A percentile compares a stretch with the other conserved stretches of the same genome.
Conservation (phyloP, 176 grass and related monocot species). For the Cymbopogon citratus region DNA sequence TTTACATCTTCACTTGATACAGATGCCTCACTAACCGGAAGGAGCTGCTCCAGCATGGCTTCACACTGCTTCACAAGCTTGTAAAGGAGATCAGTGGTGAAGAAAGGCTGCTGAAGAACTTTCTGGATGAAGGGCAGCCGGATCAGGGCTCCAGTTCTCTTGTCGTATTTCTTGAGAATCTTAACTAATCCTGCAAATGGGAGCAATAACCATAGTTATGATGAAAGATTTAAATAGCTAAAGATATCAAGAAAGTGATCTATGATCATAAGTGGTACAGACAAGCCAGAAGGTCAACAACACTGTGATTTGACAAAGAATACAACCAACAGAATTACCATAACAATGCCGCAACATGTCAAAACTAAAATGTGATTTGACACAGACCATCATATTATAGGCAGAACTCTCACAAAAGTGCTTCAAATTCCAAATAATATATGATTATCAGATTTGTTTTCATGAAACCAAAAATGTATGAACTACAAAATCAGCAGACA, state of each 20-base stretch:
- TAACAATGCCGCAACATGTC: not conserved
- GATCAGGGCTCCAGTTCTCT: conserved; percentile 86
- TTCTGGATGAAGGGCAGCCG: conserved; percentile 87
- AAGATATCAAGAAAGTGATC: not conserved
- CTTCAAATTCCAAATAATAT: not conserved
- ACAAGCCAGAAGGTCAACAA: not conserved
- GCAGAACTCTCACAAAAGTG: not conserved
- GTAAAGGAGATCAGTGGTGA: conserved; percentile 81
- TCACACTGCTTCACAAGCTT: conserved; percentile 90
- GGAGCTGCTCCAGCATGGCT: conserved; percentile 71
- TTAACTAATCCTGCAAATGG: conserved; percentile 71
- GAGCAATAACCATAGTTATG: conserved; percentile 4
- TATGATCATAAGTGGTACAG: not conserved
- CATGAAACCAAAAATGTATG: not conserved
- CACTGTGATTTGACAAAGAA: not conserved
- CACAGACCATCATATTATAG: not conserved
- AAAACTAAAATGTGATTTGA: too few relatives aligned
- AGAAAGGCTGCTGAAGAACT: conserved; percentile 90
- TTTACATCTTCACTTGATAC: conserved; percentile 41
- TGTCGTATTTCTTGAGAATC: conserved; percentile 98
- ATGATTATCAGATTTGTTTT: not conserved
- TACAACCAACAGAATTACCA: not conserved
- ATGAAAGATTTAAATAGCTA: not conserved
- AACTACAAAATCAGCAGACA: not conserved
- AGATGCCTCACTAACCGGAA: conserved; percentile 49